Percentiles rank a stretch among this genome's conserved stretches.
Evolutionary conservation across 169 alveolate species (phyloP).

Genomic region (Amoebophrya sp.): DNA sequence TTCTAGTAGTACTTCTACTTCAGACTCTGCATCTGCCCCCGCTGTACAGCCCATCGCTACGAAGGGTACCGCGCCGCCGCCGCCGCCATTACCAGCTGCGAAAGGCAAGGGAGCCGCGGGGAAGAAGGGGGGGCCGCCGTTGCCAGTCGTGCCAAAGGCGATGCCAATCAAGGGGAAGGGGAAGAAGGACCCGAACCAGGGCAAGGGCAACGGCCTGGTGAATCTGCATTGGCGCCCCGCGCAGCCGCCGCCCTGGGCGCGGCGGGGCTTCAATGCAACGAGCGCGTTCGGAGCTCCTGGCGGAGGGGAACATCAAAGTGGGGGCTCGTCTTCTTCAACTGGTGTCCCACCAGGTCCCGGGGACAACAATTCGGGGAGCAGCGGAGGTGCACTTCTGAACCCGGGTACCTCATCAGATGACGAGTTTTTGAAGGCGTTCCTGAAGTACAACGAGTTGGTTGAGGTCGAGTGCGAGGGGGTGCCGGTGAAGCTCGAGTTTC

Average conservation of each 20-base stretch:
- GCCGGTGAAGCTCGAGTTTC: background rate
- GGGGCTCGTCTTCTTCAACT: too few relatives aligned
- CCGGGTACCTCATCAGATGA: background rate
- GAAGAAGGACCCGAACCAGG: background rate
- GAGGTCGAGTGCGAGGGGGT: background rate
- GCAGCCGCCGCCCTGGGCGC: background rate
- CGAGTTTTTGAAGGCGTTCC: background rate
- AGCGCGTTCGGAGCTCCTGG: too few relatives aligned
- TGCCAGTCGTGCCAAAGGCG: background rate
- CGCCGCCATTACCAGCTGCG: too few relatives aligned
- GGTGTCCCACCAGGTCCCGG: too few relatives aligned
- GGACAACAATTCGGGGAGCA: too few relatives aligned
- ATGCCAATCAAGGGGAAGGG: background rate
- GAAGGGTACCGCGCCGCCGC: background rate
- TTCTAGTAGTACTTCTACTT: too few relatives aligned
- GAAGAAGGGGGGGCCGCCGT: background rate
- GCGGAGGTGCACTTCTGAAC: background rate
- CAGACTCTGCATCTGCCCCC: too few relatives aligned
- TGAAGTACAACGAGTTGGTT: background rate
- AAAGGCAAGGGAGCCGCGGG: too few relatives aligned
- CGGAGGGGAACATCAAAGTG: too few relatives aligned
- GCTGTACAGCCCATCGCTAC: background rate
- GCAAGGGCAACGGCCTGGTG: background rate
- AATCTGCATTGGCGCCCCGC: background rate
- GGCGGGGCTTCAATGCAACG: too few relatives aligned